Base-by-base conservation (phyloP, 2,329 filamentous ascomycete genomes). In the Huntiella bhutanensis region DNA sequence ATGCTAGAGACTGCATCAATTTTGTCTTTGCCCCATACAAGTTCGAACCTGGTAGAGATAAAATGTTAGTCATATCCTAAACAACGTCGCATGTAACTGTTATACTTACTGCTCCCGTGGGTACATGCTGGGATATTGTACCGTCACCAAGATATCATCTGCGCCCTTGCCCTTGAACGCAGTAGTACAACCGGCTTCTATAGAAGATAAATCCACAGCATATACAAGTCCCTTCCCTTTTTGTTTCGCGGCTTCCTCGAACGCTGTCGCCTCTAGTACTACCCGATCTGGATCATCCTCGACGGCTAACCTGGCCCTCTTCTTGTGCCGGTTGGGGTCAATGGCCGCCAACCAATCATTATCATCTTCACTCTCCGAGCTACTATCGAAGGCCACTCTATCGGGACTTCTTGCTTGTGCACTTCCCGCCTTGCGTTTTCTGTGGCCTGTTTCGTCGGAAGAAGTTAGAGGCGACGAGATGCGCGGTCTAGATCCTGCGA, bases 61-160 rank as follows among this genome's bases (percentile, higher is more conserved):
- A 37, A 45, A 40, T 34, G 19, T 43, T 50, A 55, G 45, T 47
- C 12, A 51, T 15, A 41, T 19, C 6, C 5, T 28, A 13, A 33
- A 15, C 17, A 17, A 19, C 11, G 5, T 12, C 22, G 39, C n/a
- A 57, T 49, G 56, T 52, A 48, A 46, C 33, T 41, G 33, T 28
- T n/a, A 36, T 34, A 33, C 35, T 55, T 65, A 82, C 76, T 70
- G 75, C 62, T 91, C 83, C 45, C 72, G 71, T 43, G 70, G 69
- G 47, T 75, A 72, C 51, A 70, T 66, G 59, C 83, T 87, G 7
- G 91, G 88, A 60, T 96, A 96, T 59, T 91, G 82, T 54, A 96
- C 64, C 56, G 78, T 67, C 49, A 92, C 73, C 8, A 61, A 64
- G 5, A 77, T 67, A 49, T 75, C 69, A 49, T 75, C 65, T 10